Base-by-base conservation (phyloP, 2,329 filamentous ascomycete genomes). In the Colletotrichum cereale region DNA sequence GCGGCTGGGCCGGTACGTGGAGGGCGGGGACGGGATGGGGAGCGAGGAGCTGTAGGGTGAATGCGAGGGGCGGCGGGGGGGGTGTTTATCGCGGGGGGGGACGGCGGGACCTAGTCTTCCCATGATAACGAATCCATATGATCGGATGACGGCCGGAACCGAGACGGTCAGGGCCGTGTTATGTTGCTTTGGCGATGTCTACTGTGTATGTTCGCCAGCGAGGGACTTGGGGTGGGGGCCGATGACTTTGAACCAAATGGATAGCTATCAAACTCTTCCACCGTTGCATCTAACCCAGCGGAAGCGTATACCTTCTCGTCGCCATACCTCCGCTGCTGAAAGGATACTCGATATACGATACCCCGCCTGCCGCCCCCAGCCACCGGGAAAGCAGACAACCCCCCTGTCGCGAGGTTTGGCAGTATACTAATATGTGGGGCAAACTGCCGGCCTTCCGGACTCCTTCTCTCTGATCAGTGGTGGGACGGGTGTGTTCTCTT, bases 401-500 rank as follows among this genome's bases (percentile, higher is more conserved):
- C 50, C 67, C 55, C 55, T 66, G 62, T 21, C 29, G n/a, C 62
- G 31, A 61, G 34, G 56, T 71, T n/a, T n/a, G 64, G 34, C 50
- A 57, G 63, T n/a, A n/a, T n/a, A n/a, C n/a, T n/a, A n/a, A n/a
- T n/a, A n/a, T n/a, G n/a, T n/a, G n/a, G n/a, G n/a, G n/a, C n/a
- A n/a, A n/a, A n/a, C n/a, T n/a, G n/a, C n/a, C n/a, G n/a, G n/a
- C n/a, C n/a, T n/a, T n/a, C n/a, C n/a, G n/a, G n/a, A n/a, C n/a
- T n/a, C n/a, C n/a, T n/a, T n/a, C n/a, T n/a, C n/a, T n/a, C n/a
- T n/a, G n/a, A n/a, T n/a, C n/a, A n/a, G n/a, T n/a, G n/a, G n/a
- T n/a, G n/a, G n/a, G n/a, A n/a, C n/a, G n/a, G n/a, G n/a, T n/a
- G n/a, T n/a, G n/a, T n/a, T n/a, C n/a, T n/a, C n/a, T n/a, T n/a